phyloP scores from a whole-genome alignment of 495 filamentous ascomycete genomes.

The Aspergillus avenaceus region DNA sequence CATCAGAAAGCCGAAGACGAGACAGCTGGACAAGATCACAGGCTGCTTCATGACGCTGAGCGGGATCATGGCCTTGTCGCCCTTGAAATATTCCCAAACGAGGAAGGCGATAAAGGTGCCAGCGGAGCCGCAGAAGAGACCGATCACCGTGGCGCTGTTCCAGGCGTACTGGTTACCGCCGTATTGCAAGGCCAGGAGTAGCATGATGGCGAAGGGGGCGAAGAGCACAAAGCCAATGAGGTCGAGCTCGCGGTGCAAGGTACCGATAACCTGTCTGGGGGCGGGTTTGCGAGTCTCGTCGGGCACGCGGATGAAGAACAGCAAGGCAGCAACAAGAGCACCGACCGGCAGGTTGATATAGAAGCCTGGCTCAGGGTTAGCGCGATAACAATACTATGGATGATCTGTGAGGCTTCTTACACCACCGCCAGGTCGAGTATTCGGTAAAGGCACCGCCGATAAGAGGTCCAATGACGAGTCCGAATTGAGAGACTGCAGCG shows the following conservation, averaged over 20 bases:
- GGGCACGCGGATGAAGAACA: conserved; percentile 27
- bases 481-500: conserved; percentile 22
- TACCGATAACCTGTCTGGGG: conserved; percentile 4
- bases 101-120: conserved; percentile 24
- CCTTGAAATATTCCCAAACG: conserved; percentile 37
- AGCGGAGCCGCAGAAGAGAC: conserved; percentile 21
- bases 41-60: conserved; percentile 17
- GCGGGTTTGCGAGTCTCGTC: conserved; percentile 32
- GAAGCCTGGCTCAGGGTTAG: conserved; percentile 29
- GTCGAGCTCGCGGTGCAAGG: conserved; percentile 29
- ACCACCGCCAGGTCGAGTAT: conserved; percentile 46
- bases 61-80: conserved; percentile 47
- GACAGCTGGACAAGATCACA: conserved; percentile 18
- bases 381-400: not conserved
- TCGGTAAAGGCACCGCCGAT: conserved; percentile 52
- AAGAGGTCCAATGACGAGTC: conserved; percentile 41
- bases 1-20: conserved; percentile 6
- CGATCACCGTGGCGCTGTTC: conserved; percentile 18
- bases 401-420: conserved; percentile 17
- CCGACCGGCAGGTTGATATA: conserved; percentile 56
- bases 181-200: conserved; percentile 25
- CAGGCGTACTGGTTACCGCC: conserved; percentile 22
- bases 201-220: conserved; percentile 32
- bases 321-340: conserved; percentile 31
- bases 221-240: conserved; percentile 36